Evolutionary conservation across 257 asterid species (phyloP).

Genomic region (Cynanchum wilfordii): DNA sequence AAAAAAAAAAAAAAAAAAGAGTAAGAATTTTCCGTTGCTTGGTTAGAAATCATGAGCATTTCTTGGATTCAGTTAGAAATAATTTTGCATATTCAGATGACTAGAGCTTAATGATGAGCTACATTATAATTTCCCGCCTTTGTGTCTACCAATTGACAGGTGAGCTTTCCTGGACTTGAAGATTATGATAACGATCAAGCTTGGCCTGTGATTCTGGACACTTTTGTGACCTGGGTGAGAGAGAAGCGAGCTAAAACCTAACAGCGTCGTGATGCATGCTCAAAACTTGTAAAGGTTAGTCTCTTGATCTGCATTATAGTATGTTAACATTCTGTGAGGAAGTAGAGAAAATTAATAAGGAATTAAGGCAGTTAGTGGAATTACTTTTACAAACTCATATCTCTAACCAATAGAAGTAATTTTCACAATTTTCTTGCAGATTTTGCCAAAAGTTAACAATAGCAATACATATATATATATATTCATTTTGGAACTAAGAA

Average conservation of each 20-base stretch:
- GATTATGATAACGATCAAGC: conserved; percentile 33
- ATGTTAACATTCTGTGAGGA: neutral
- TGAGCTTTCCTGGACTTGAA: conserved; percentile 34
- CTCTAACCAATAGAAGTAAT: neutral
- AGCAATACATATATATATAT: neutral
- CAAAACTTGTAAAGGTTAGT: conserved; percentile 17
- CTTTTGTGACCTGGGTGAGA: conserved; percentile 42
- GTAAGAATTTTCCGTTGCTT: neutral
- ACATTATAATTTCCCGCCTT: neutral
- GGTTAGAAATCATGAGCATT: neutral
- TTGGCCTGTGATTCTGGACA: conserved; percentile 42
- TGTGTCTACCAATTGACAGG: conserved; percentile 15
- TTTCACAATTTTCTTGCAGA: neutral
- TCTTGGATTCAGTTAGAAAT: neutral
- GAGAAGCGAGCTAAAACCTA: conserved; percentile 14
- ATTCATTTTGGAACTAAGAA: neutral
- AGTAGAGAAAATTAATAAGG: neutral
- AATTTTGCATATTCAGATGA: neutral
- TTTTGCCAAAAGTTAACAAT: neutral
- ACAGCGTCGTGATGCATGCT: neutral
- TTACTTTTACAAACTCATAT: neutral
- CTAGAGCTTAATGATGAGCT: neutral
- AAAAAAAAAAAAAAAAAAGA: neutral
- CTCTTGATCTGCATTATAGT: neutral
- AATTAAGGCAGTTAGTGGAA: neutral